Evolutionary conservation across 345 rosid species (phyloP).

Genomic region (Clarkia xantiana): DNA sequence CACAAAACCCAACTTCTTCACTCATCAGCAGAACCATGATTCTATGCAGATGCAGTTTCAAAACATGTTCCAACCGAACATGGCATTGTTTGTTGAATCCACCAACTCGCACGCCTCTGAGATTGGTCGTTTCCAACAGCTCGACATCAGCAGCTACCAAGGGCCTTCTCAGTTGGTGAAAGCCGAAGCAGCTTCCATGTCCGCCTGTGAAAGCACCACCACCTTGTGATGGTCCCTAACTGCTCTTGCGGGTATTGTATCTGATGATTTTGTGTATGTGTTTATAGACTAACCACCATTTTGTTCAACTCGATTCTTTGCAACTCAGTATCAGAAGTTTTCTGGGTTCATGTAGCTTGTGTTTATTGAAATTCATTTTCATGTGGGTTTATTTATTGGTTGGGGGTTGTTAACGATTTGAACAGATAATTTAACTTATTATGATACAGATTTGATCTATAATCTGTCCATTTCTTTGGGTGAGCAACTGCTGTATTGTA

Average conservation of each 20-base stretch:
- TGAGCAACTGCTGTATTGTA: too few relatives aligned
- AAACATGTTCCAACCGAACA: conserved; percentile 37
- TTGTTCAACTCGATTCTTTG: conserved; percentile 19
- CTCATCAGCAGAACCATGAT: conserved; percentile 29
- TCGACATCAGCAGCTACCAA: conserved; percentile 39
- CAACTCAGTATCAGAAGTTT: conserved; percentile 9
- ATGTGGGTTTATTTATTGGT: conserved; percentile 5
- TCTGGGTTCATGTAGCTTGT: conserved; percentile 14
- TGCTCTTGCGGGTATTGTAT: not conserved
- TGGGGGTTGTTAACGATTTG: conserved; percentile 10
- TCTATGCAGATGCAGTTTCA: conserved; percentile 49
- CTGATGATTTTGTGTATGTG: conserved; percentile 15
- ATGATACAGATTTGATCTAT: not conserved
- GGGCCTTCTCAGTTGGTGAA: conserved; percentile 45
- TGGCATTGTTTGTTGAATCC: conserved; percentile 24
- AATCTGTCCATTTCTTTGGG: not conserved
- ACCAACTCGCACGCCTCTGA: conserved; percentile 35
- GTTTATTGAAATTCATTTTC: not conserved
- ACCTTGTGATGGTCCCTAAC: conserved; percentile 27
- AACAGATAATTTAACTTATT: not conserved
- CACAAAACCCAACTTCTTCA: conserved; percentile 34
- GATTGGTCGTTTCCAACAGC: conserved; percentile 61
- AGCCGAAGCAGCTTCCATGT: conserved; percentile 57
- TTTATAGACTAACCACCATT: conserved; percentile 48
- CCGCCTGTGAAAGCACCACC: conserved; percentile 75